These are phyloP conservation scores for Aspergillus ellipticus DNA, from an alignment of 495 filamentous ascomycete genomes.

Conservation along the genomic window DNA sequence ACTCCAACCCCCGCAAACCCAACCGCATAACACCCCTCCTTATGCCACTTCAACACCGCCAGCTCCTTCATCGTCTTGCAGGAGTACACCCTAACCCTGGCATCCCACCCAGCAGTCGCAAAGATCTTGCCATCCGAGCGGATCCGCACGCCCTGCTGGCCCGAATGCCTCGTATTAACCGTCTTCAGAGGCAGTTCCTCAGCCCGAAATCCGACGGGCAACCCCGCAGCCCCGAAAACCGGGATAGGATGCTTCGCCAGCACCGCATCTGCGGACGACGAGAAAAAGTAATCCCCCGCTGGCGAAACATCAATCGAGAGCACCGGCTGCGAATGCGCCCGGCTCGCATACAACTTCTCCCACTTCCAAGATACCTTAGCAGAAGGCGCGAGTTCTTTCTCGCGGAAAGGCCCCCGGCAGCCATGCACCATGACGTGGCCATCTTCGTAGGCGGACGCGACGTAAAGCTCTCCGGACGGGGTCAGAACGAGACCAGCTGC, in stretches of 20 bases:
- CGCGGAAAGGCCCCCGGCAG: constrained; percentile 24
- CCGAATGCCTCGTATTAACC: constrained; percentile 78
- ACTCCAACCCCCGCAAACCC: constrained; percentile 58
- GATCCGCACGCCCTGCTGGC: constrained; percentile 78
- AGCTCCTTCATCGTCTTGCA: constrained; percentile 78
- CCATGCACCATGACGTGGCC: constrained; percentile 64
- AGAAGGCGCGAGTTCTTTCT: constrained; percentile 9
- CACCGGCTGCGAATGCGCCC: constrained; percentile 77
- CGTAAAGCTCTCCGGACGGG: constrained; percentile 31
- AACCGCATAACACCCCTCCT: constrained; percentile 81
- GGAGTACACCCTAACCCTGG: constrained; percentile 74
- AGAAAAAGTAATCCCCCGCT: constrained; percentile 59
- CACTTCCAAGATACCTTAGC: constrained; percentile 42
- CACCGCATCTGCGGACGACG: constrained; percentile 76
- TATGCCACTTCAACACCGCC: constrained; percentile 94
- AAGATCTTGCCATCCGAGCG: constrained; percentile 79
- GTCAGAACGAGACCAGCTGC: constrained; percentile 58
- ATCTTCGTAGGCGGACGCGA: constrained; percentile 83
- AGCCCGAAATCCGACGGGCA: constrained; percentile 14
- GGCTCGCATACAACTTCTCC: constrained; percentile 60
- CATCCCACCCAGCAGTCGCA: constrained; percentile 93
- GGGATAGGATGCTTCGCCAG: constrained; percentile 62
- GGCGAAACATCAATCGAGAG: constrained; percentile 71
- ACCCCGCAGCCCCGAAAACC: constrained; percentile 3
- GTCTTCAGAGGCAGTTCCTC: constrained; percentile 49